Conservation (phyloP, 1,284 basidiomycete species). For the Naganishia cerealis region DNA sequence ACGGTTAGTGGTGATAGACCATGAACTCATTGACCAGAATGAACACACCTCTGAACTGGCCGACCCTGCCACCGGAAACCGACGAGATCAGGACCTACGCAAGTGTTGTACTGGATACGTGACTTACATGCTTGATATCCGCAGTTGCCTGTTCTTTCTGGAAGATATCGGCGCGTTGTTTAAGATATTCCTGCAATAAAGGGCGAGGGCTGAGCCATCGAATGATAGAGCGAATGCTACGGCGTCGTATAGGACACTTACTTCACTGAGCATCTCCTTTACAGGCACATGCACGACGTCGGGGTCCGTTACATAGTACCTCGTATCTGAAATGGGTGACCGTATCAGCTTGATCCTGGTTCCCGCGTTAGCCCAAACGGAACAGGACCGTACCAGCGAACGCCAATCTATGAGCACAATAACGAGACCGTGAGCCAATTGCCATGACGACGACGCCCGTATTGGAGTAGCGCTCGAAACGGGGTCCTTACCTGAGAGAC, state of each 20-base stretch:
- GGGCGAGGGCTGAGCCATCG: background rate
- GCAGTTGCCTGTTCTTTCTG: slow-evolving; percentile 67
- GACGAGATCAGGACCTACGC: background rate
- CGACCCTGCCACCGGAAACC: slow-evolving; percentile 59
- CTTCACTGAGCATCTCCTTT: slow-evolving; percentile 75
- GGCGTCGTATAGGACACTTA: slow-evolving; percentile 42
- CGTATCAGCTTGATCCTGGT: background rate
- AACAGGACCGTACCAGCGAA: slow-evolving; percentile 42
- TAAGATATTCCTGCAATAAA: slow-evolving; percentile 69
- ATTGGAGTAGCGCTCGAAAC: background rate
- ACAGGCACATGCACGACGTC: slow-evolving; percentile 72
- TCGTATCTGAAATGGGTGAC: slow-evolving; percentile 63
- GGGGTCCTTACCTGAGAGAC: slow-evolving; percentile 62
- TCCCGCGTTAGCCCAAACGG: background rate
- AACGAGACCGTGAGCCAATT: slow-evolving; percentile 37
- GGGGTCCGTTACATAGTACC: slow-evolving; percentile 86
- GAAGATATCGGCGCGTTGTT: slow-evolving; percentile 75
- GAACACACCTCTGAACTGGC: slow-evolving; percentile 65
- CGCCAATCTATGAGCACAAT: slow-evolving; percentile 39
- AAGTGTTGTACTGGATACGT: background rate
- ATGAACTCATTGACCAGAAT: slow-evolving; percentile 62
- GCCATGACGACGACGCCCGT: no score
- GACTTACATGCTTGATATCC: slow-evolving; percentile 65
- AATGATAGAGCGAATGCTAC: slow-evolving; percentile 1
- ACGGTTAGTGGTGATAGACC: slow-evolving; percentile 64